These are phyloP conservation scores for Talaromyces thailandensis DNA, from an alignment of 495 filamentous ascomycete genomes.

Conservation along the genomic window DNA sequence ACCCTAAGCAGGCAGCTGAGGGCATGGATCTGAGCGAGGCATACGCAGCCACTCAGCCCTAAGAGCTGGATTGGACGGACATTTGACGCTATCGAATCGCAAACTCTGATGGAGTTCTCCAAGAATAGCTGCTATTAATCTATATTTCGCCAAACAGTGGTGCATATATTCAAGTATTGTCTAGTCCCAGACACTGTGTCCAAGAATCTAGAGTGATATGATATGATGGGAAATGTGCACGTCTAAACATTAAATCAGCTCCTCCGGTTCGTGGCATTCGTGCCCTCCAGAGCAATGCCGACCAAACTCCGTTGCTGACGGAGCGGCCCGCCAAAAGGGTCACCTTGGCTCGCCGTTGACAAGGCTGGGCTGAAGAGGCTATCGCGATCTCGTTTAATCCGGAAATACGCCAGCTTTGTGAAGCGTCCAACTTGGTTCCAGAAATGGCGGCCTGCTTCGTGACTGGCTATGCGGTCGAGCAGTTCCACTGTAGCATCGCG, in stretches of 20 bases:
- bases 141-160: no score
- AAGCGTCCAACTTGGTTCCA: conserved; percentile 83
- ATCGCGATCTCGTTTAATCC: conserved; percentile 58
- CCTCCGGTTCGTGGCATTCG: not conserved
- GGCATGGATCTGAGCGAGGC: not conserved
- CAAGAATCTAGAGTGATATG: not conserved
- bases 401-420: conserved; percentile 68
- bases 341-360: conserved; percentile 3
- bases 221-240: not conserved
- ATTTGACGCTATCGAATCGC: not conserved
- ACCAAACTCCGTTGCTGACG: conserved; percentile 10
- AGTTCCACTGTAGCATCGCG: conserved; percentile 69
- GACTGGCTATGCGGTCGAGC: conserved; percentile 70
- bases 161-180: no score
- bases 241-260: not conserved
- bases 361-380: conserved; percentile 22
- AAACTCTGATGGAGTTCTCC: not conserved
- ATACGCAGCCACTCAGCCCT: not conserved
- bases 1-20: not conserved
- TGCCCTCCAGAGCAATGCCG: conserved; percentile 8
- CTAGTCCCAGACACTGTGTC: not conserved
- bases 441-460: conserved; percentile 89
- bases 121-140: not conserved
- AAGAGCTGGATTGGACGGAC: not conserved
- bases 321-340: conserved; percentile 4